Evolutionary conservation across 371 early-diverging fungal genomes (phyloP).

Genomic region (Actinomucor elegans): DNA sequence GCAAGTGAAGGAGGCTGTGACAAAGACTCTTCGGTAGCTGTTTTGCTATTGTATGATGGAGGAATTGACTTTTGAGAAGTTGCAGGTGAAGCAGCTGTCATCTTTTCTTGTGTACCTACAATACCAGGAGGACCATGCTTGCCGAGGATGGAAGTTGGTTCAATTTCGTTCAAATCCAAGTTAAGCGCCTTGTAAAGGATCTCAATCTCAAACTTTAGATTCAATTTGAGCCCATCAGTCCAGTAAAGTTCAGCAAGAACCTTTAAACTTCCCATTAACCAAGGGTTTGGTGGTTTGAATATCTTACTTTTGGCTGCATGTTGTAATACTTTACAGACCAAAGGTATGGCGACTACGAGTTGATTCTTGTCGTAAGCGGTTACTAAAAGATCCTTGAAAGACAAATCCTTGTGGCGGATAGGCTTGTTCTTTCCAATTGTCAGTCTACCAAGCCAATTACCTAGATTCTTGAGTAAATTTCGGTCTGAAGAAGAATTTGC

Average conservation of each 20-base stretch:
- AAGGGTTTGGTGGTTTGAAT: constrained; percentile 95
- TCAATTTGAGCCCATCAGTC: constrained; percentile 88
- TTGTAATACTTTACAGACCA: constrained; percentile 94
- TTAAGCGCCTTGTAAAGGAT: constrained; percentile 87
- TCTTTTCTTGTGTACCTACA: not conserved
- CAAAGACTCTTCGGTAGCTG: not conserved
- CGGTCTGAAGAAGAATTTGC: constrained; percentile 83
- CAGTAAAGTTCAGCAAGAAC: constrained; percentile 92
- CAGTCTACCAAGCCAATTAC: constrained; percentile 95
- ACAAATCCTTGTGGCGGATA: constrained; percentile 90
- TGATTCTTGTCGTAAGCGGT: constrained; percentile 84
- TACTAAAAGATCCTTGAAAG: constrained; percentile 90
- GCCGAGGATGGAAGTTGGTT: constrained; percentile 70
- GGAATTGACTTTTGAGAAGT: constrained; percentile 1
- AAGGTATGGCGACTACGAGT: constrained; percentile 95
- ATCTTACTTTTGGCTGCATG: constrained; percentile 80
- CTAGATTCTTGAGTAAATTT: constrained; percentile 88
- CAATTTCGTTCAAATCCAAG: constrained; percentile 83
- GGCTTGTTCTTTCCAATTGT: constrained; percentile 91
- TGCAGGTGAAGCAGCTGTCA: not conserved
- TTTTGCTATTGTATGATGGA: not conserved
- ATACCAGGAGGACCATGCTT: constrained; percentile 53
- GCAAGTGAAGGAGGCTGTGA: not conserved
- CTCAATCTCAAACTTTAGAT: constrained; percentile 96
- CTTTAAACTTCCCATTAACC: constrained; percentile 92